These are phyloP conservation scores for Margaritispora aquatica DNA, from an alignment of 495 filamentous ascomycete genomes.

Conservation along the genomic window DNA sequence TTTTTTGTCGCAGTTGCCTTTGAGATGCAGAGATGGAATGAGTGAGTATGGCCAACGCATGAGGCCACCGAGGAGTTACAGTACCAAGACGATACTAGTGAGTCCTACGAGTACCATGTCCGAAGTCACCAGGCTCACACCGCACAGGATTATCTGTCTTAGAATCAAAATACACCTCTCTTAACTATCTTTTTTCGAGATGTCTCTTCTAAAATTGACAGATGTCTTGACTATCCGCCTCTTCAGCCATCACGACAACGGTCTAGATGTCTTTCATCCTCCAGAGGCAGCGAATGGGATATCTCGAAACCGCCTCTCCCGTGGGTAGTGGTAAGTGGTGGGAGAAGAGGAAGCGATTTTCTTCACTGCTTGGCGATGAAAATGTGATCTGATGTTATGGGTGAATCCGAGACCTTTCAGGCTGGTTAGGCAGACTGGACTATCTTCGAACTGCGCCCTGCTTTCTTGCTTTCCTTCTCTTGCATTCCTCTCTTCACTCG, in stretches of 20 bases:
- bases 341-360: too few species aligned
- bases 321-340: too few species aligned
- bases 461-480: neutral
- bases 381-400: too few species aligned
- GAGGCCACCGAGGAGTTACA: neutral
- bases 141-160: neutral
- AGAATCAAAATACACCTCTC: neutral
- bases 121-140: neutral
- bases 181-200: neutral
- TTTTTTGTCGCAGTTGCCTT: neutral
- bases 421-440: neutral
- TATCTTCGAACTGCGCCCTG: neutral
- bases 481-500: neutral
- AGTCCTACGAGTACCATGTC: neutral
- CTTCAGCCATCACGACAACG: neutral
- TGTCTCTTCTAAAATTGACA: neutral
- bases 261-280: neutral
- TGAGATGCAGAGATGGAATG: neutral
- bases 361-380: too few species aligned
- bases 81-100: neutral
- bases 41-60: neutral
- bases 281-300: too few species aligned
- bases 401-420: neutral
- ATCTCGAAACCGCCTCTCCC: too few species aligned
- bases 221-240: neutral